These are phyloP conservation scores for Detonula confervacea DNA, from an alignment of 352 stramenopile genomes.

Conservation along the genomic window DNA sequence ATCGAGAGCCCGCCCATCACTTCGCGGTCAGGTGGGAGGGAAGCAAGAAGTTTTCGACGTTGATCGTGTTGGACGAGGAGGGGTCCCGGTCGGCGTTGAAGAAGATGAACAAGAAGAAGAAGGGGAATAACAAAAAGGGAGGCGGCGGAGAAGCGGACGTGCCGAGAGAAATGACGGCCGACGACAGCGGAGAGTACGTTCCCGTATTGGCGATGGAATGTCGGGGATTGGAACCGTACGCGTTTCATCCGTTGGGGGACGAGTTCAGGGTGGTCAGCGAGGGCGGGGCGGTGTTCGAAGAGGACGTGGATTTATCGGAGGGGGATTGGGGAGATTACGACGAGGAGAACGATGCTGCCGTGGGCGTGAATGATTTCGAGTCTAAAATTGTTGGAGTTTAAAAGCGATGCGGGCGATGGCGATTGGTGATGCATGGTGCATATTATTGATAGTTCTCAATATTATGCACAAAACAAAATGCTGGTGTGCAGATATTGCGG, in stretches of 20 bases:
- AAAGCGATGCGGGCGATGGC: not conserved
- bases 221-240: constrained; percentile 76
- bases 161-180: constrained; percentile 47
- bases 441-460: no score
- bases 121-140: constrained; percentile 21
- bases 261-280: constrained; percentile 79
- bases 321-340: constrained; percentile 84
- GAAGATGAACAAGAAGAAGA: constrained; percentile 75
- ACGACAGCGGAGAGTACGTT: constrained; percentile 74
- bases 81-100: constrained; percentile 69
- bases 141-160: constrained; percentile 33
- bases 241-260: constrained; percentile 76
- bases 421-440: not conserved
- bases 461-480: no score
- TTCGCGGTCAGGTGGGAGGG: constrained; percentile 80
- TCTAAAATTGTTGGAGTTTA: constrained; percentile 69
- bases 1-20: constrained; percentile 72
- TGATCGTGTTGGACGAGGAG: constrained; percentile 63
- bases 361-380: constrained; percentile 70
- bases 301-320: constrained; percentile 76
- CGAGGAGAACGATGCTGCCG: constrained; percentile 73
- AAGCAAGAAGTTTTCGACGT: constrained; percentile 72
- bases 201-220: constrained; percentile 76
- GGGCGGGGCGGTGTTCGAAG: constrained; percentile 61
- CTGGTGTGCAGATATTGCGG: no score